Conservation (phyloP, 2,329 filamentous ascomycete species). For the Penicillium hesseltinei region DNA sequence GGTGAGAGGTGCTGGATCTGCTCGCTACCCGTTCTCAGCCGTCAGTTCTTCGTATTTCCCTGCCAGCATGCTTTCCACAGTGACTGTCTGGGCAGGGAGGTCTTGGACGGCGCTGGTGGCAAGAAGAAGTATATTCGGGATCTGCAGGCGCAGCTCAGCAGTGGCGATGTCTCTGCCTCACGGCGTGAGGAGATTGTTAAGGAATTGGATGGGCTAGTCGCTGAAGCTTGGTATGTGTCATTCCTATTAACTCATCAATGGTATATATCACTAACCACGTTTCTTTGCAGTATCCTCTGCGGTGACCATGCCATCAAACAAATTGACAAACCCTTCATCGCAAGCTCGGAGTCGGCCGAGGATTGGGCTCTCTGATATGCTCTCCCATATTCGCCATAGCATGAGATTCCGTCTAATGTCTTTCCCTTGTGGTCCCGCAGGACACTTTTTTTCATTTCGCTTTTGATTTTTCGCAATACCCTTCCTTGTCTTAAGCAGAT, state of each 20-base stretch:
- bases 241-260: neutral
- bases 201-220: conserved; percentile 89
- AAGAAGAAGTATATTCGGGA: conserved; percentile 79
- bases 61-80: conserved; percentile 98
- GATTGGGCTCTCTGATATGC: conserved; percentile 72
- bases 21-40: conserved; percentile 75
- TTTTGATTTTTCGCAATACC: conserved; percentile 11
- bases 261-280: conserved; percentile 22
- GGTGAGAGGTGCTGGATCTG: conserved; percentile 94
- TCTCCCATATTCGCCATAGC: neutral
- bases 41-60: conserved; percentile 97
- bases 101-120: conserved; percentile 77
- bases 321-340: conserved; percentile 90
- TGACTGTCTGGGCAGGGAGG: conserved; percentile 83
- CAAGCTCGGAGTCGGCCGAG: conserved; percentile 65
- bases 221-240: conserved; percentile 72
- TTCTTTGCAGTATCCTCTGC: conserved; percentile 71
- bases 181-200: conserved; percentile 79
- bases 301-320: conserved; percentile 92
- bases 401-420: neutral
- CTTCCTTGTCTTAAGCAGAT: conserved; percentile 5
- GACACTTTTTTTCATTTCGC: neutral
- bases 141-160: conserved; percentile 78
- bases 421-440: neutral
- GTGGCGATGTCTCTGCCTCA: conserved; percentile 66